These are phyloP conservation scores for Carex myosuroides DNA, from an alignment of 176 grass and related monocot species.

Conservation along the genomic window DNA sequence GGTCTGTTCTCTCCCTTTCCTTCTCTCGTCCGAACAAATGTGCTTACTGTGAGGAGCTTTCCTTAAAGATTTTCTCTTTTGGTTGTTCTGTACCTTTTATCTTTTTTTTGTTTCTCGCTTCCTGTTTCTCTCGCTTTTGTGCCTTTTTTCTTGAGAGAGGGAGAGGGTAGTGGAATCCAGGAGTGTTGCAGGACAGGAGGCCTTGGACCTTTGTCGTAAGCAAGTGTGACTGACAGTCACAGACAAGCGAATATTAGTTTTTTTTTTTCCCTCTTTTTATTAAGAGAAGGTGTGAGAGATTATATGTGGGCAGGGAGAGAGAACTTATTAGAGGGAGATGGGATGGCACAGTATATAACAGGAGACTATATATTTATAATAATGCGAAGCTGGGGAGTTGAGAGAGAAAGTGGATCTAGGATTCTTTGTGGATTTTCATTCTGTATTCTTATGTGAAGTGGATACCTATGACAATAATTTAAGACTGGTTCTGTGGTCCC, in stretches of 20 bases:
- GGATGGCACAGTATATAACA: neutral
- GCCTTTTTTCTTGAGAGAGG: slow-evolving; percentile 13
- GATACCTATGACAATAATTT: neutral
- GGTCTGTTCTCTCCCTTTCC: neutral
- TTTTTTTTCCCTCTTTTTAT: neutral
- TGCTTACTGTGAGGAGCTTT: slow-evolving; percentile 2
- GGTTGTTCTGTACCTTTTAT: neutral
- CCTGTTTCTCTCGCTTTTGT: neutral
- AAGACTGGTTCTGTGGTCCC: neutral
- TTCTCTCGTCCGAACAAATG: neutral
- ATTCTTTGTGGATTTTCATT: neutral
- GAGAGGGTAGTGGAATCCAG: slow-evolving; percentile 18
- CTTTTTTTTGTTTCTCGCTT: neutral
- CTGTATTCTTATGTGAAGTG: neutral
- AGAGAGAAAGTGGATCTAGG: neutral
- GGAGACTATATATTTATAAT: neutral
- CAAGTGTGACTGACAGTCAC: neutral
- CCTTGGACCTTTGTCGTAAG: neutral
- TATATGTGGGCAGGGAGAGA: neutral
- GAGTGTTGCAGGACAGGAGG: neutral
- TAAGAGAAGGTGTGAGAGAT: neutral
- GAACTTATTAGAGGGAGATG: neutral
- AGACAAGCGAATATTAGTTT: slow-evolving; percentile 12
- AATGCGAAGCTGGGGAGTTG: neutral
- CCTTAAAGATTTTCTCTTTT: slow-evolving; percentile 6